These are phyloP conservation scores for Rhypophila decipiens DNA, from an alignment of 495 filamentous ascomycete genomes.

Conservation along the genomic window DNA sequence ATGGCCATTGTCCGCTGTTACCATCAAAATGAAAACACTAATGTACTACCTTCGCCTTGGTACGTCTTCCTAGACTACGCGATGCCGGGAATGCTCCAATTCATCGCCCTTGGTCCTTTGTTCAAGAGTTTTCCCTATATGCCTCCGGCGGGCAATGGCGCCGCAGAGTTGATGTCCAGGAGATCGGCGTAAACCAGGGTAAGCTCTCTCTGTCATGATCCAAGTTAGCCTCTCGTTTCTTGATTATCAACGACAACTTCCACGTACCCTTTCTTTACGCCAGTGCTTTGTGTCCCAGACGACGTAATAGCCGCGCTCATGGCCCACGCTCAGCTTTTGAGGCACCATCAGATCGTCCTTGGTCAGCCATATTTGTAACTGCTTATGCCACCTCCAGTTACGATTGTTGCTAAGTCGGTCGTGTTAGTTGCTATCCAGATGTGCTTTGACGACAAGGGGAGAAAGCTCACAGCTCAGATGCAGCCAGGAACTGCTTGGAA, in stretches of 20 bases:
- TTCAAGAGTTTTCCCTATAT: too few relatives aligned
- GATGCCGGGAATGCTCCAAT: too few relatives aligned
- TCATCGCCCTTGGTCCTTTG: too few relatives aligned
- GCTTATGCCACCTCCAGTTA: constrained; percentile 92
- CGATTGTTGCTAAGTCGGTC: constrained; percentile 42
- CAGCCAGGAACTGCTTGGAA: constrained; percentile 77
- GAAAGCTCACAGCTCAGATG: constrained; percentile 62
- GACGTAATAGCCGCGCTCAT: constrained; percentile 82
- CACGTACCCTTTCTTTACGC: constrained; percentile 75
- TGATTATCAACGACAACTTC: too few relatives aligned
- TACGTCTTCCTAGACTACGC: too few relatives aligned
- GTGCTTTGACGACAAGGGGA: not conserved
- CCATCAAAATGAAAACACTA: too few relatives aligned
- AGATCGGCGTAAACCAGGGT: constrained; percentile 74
- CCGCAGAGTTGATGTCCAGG: constrained; percentile 38
- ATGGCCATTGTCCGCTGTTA: too few relatives aligned
- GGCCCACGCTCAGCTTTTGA: constrained; percentile 55
- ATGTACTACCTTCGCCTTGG: too few relatives aligned
- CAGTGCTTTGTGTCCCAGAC: constrained; percentile 82
- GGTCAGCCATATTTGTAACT: constrained; percentile 81
- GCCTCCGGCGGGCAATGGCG: constrained; percentile 2
- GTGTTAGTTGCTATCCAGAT: constrained; percentile 8
- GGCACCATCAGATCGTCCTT: constrained; percentile 74
- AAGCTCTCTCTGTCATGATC: constrained; percentile 59
- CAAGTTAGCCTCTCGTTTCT: constrained; percentile 1